Evolutionary conservation across 2,329 filamentous ascomycete genomes (phyloP).

Genomic region (Whalleya microplaca): DNA sequence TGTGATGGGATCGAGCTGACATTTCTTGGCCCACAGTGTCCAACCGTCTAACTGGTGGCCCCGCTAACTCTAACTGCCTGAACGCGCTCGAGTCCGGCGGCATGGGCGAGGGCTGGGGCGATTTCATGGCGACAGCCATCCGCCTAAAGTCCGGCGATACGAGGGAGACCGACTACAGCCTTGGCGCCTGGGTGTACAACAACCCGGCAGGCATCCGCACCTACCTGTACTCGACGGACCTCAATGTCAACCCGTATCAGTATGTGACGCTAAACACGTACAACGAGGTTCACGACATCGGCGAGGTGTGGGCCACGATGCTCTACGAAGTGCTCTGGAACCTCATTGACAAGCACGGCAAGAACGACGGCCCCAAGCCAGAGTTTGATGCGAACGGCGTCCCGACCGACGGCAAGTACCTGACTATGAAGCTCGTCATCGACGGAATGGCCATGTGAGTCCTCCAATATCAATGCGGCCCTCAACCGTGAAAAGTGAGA

Average conservation of each 20-base stretch:
- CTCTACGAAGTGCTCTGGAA: slow-evolving; percentile 59
- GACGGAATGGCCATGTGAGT: slow-evolving; percentile 50
- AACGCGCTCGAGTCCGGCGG: slow-evolving; percentile 46
- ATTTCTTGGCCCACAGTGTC: slow-evolving; percentile 42
- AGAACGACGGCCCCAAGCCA: slow-evolving; percentile 45
- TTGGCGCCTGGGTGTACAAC: slow-evolving; percentile 51
- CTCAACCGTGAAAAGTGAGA: not conserved
- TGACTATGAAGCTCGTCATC: slow-evolving; percentile 52
- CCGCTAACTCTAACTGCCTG: slow-evolving; percentile 54
- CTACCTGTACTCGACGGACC: slow-evolving; percentile 50
- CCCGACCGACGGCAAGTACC: slow-evolving; percentile 51
- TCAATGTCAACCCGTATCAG: slow-evolving; percentile 48
- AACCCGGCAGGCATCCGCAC: slow-evolving; percentile 45
- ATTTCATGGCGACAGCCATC: slow-evolving; percentile 53
- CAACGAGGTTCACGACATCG: slow-evolving; percentile 48
- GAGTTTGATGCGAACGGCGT: slow-evolving; percentile 45
- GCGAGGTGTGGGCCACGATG: slow-evolving; percentile 54
- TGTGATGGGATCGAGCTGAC: slow-evolving; percentile 3
- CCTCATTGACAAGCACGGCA: slow-evolving; percentile 54
- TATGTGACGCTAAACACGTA: slow-evolving; percentile 44
- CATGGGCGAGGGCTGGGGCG: slow-evolving; percentile 56
- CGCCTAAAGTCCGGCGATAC: slow-evolving; percentile 49
- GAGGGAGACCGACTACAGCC: slow-evolving; percentile 47
- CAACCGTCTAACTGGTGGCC: slow-evolving; percentile 62
- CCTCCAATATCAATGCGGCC: not conserved